phyloP scores from a whole-genome alignment of 768 basidiomycete genomes.

The Hericium rajendrae region DNA sequence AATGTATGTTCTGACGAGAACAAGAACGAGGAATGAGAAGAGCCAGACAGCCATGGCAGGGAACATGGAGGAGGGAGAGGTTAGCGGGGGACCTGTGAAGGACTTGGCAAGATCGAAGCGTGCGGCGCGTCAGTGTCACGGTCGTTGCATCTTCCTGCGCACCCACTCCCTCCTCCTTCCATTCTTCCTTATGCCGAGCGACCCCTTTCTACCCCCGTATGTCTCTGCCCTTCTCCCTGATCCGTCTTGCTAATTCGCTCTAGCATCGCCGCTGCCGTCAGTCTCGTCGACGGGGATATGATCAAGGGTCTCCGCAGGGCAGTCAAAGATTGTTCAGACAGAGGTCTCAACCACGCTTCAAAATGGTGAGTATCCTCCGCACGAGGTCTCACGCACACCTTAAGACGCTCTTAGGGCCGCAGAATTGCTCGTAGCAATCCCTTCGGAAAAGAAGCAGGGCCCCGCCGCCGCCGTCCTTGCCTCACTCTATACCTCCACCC shows the following conservation, averaged over 20 bases:
- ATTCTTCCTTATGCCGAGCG: not conserved
- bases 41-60: not conserved
- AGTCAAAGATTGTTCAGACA: constrained; percentile 62
- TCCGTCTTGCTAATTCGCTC: not conserved
- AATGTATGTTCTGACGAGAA: constrained; percentile 12
- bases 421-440: constrained; percentile 57
- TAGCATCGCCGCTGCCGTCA: constrained; percentile 3
- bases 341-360: constrained; percentile 59
- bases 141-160: too few relatives aligned
- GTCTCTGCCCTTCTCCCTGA: not conserved
- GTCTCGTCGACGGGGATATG: constrained; percentile 36
- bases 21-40: not conserved
- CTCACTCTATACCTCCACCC: constrained; percentile 49
- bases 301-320: constrained; percentile 51
- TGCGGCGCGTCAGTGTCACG: too few relatives aligned
- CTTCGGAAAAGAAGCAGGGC: constrained; percentile 33
- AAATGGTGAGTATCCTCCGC: constrained; percentile 51
- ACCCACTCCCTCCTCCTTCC: not conserved
- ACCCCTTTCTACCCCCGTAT: not conserved
- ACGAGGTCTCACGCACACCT: not conserved
- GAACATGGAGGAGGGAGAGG: too few relatives aligned
- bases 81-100: too few relatives aligned
- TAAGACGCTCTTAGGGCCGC: constrained; percentile 47
- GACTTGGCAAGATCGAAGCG: too few relatives aligned
- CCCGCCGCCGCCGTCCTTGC: constrained; percentile 18